Conservation (phyloP, 1,284 basidiomycete genomes). For the Tremellales sp. region DNA sequence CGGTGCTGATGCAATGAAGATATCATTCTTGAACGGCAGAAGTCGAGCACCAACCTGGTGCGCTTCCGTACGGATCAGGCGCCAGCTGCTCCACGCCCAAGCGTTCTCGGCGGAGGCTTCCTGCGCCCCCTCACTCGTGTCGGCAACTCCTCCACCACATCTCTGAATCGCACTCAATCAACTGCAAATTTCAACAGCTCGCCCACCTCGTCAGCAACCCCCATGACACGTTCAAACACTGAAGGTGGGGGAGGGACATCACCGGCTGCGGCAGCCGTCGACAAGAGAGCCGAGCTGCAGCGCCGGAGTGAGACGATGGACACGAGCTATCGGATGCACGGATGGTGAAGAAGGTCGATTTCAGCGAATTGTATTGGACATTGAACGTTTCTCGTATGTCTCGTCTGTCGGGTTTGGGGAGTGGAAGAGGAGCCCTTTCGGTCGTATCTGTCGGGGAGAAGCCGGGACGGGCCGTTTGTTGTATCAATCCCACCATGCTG, state of each 20-base stretch:
- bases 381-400: too few relatives aligned
- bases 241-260: slow-evolving; percentile 29
- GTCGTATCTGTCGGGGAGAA: too few relatives aligned
- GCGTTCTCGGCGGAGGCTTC: slow-evolving; percentile 32
- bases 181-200: slow-evolving; percentile 16
- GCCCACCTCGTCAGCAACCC: slow-evolving; percentile 12
- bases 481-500: too few relatives aligned
- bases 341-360: too few relatives aligned
- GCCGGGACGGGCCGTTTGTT: too few relatives aligned
- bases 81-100: slow-evolving; percentile 16
- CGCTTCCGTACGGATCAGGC: slow-evolving; percentile 3
- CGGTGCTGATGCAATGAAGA: slow-evolving; percentile 17
- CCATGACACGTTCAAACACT: slow-evolving; percentile 35
- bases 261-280: slow-evolving; percentile 19
- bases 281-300: slow-evolving; percentile 17
- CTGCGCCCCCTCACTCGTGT: slow-evolving; percentile 40
- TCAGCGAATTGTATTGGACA: too few relatives aligned
- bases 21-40: slow-evolving; percentile 42
- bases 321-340: slow-evolving; percentile 41
- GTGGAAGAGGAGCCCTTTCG: too few relatives aligned
- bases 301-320: slow-evolving; percentile 27
- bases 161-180: slow-evolving; percentile 20
- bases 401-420: too few relatives aligned
- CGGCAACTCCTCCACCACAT: slow-evolving; percentile 1
- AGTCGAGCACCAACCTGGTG: slow-evolving; percentile 23